phyloP scores from a whole-genome alignment of 2,329 filamentous ascomycete species.

The Pseudocercospora musae region DNA sequence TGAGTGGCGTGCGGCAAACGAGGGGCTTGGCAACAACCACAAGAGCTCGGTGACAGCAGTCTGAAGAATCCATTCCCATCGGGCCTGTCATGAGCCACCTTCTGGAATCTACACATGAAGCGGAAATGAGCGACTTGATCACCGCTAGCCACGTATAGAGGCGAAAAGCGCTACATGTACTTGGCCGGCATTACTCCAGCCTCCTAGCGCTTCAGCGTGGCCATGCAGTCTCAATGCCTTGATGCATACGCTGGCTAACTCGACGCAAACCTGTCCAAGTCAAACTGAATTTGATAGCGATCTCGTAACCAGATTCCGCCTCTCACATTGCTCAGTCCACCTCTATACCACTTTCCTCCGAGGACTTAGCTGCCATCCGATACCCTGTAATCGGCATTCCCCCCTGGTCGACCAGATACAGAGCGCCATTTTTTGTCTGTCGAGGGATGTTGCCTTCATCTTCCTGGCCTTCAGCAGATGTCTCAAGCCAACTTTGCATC shows the following conservation, averaged over 20 bases:
- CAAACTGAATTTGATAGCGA: neutral
- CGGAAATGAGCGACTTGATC: neutral
- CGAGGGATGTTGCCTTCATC: neutral
- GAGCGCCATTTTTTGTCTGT: too few relatives aligned
- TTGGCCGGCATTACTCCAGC: neutral
- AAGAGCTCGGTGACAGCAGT: neutral
- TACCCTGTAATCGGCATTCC: constrained; percentile 7
- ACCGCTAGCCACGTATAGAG: neutral
- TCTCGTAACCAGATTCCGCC: neutral
- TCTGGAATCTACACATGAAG: neutral
- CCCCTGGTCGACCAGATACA: neutral
- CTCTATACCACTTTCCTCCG: neutral
- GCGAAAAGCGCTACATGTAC: neutral
- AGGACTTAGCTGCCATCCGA: neutral
- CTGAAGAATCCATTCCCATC: too few relatives aligned
- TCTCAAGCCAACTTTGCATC: neutral
- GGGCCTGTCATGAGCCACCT: neutral
- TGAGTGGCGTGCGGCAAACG: neutral
- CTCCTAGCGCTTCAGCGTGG: neutral
- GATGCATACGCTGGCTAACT: neutral
- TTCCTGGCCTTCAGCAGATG: neutral
- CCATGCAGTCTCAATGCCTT: neutral
- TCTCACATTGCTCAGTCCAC: neutral
- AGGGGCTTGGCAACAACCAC: neutral
- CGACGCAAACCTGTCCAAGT: neutral